Evolutionary conservation across 2,329 filamentous ascomycete genomes (phyloP).

Genomic region (Fusarium haematococcum): DNA sequence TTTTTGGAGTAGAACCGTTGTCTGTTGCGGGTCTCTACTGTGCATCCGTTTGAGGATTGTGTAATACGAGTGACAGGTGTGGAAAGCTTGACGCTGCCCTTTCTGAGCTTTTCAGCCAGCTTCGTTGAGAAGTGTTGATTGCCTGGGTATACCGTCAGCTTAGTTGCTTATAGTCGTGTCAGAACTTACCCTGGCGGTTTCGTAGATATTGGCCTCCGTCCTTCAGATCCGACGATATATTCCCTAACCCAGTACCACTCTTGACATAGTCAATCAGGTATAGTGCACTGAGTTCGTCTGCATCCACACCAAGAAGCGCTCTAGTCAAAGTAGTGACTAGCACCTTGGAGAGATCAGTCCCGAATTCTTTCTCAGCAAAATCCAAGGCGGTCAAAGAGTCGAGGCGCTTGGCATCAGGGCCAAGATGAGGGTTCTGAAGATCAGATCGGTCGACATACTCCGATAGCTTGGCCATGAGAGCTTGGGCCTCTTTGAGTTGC

Average conservation of each 20-base stretch:
- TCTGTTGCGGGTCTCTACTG: constrained; percentile 26
- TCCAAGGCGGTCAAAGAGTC: too few species aligned
- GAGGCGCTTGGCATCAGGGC: too few species aligned
- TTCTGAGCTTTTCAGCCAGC: constrained; percentile 26
- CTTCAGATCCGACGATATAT: constrained; percentile 32
- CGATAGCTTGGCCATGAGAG: too few species aligned
- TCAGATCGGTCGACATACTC: too few species aligned
- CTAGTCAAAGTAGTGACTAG: too few species aligned
- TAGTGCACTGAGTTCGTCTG: constrained; percentile 26
- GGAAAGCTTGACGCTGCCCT: constrained; percentile 21
- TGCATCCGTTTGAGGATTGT: constrained; percentile 17
- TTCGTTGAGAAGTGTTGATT: constrained; percentile 22
- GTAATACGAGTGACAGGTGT: constrained; percentile 31
- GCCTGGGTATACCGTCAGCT: constrained; percentile 18
- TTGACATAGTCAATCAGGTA: constrained; percentile 38
- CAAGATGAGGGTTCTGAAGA: too few species aligned
- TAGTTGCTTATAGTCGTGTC: too few species aligned
- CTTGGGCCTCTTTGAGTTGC: too few species aligned
- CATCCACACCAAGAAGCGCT: too few species aligned
- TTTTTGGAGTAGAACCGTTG: constrained; percentile 29
- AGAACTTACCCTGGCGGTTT: constrained; percentile 33
- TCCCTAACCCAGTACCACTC: constrained; percentile 31
- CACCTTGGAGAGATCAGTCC: too few species aligned
- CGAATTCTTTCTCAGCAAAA: too few species aligned
- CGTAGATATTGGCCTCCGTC: constrained; percentile 41